Evolutionary conservation across 1,284 basidiomycete species (phyloP), one percentile per base, ranked within the genome.

Genomic region (Anthracocystis setariae): DNA sequence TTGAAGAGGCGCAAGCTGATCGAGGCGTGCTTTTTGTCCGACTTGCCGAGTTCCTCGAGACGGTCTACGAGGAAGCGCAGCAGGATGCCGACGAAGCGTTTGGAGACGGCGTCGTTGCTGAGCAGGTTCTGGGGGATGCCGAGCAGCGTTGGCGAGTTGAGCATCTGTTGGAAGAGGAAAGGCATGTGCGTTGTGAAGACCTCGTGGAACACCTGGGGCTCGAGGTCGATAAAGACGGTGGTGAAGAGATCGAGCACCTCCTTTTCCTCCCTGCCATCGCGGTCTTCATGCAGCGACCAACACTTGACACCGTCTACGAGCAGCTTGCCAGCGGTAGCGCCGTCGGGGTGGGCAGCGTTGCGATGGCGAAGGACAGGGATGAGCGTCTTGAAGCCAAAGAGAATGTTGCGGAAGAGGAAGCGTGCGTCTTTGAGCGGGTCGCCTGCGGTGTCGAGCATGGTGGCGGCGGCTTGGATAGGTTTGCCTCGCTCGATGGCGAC

Each of bases 1-100:
- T 98, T 98, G 89, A 94, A 98, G 61, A 98, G 86, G 50, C 93
- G 89, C 61, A 98, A 90, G 10, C 91, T 91, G 40, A 91, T 89
- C 35, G 77, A 77, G n/a, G 80, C 90, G 73, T 90, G 86, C 64
- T 85, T 85, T 76, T 93, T 91, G 76, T 94, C 91, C 79, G 91
- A 89, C 68, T 93, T 90, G 46, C 94, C 95, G 2, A 99, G 88
- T 45, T 90, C 85, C 25, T 90, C 91, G 15, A 99, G 88, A 46
- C 90, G 88, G 27, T 90, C 73, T 12, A 96, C 90, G 47, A 98
- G 88, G 84, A 93, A 94, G 45, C 90, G 89, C 59, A 99, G 88
- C 27, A 97, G 88, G 66, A 97, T 96, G 10, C 92, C 92, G 58
- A 97, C 89, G n/a, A 98, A 87, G 18, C 93, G 92, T 21, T 93